A percentile compares a stretch with the other conserved stretches of the same genome.
phyloP scores from a whole-genome alignment of 371 early-diverging fungal genomes.

The Encephalitozoon cuniculi region DNA sequence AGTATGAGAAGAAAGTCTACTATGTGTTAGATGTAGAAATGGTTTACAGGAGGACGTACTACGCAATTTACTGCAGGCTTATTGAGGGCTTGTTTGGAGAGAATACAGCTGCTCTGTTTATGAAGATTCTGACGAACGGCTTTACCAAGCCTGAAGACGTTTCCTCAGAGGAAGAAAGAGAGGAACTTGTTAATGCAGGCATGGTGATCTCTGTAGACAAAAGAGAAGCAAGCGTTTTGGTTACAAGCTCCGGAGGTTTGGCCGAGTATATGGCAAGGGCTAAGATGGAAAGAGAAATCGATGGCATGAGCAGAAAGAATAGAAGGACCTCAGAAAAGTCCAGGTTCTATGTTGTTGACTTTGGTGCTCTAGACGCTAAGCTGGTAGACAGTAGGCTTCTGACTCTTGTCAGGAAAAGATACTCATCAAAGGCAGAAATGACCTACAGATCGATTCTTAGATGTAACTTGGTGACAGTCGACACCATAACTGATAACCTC shows the following conservation, averaged over 20 bases:
- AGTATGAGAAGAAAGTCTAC: slow-evolving; percentile 11
- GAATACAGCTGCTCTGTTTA: neutral
- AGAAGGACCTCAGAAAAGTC: neutral
- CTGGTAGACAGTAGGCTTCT: neutral
- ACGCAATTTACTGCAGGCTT: slow-evolving; percentile 7
- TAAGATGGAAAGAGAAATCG: neutral
- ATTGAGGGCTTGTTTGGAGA: slow-evolving; percentile 4
- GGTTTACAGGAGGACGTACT: slow-evolving; percentile 20
- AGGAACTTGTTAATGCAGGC: neutral
- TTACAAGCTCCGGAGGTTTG: neutral
- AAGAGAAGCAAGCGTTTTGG: slow-evolving; percentile 2
- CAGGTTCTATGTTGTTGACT: slow-evolving; percentile 27
- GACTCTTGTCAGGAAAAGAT: neutral
- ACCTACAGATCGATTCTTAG: slow-evolving; percentile 27
- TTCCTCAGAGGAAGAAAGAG: neutral
- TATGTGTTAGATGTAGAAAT: slow-evolving; percentile 8
- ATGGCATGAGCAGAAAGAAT: neutral
- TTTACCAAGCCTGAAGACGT: neutral
- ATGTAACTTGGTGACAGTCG: neutral
- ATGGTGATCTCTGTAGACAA: neutral
- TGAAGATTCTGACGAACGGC: slow-evolving; percentile 24
- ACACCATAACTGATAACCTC: slow-evolving; percentile 12
- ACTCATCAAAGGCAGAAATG: slow-evolving; percentile 18
- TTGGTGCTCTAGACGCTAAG: slow-evolving; percentile 14
- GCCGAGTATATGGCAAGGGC: neutral